Evolutionary conservation across 2,329 filamentous ascomycete genomes (phyloP).

Genomic region (Xylariaceae sp.): DNA sequence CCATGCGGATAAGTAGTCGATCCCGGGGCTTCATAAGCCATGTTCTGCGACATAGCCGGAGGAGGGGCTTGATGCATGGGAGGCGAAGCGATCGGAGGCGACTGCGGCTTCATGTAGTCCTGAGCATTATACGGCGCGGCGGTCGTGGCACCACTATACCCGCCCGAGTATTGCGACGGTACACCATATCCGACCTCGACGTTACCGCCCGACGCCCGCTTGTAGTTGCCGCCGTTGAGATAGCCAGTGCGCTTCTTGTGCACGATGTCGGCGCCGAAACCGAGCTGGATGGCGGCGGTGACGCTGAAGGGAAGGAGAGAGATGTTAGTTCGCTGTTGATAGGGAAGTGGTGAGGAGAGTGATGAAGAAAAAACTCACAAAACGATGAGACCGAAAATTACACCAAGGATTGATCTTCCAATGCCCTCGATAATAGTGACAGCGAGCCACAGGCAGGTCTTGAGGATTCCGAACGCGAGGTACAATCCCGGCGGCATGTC

Average conservation of each 20-base stretch:
- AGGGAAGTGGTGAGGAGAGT: too few relatives aligned
- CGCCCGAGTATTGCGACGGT: not conserved
- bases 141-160: not conserved
- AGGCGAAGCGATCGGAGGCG: too few relatives aligned
- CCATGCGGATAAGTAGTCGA: too few relatives aligned
- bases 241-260: conserved; percentile 23
- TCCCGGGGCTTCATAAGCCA: too few relatives aligned
- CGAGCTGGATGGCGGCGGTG: conserved; percentile 21
- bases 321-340: not conserved
- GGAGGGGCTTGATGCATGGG: too few relatives aligned
- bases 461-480: conserved; percentile 22
- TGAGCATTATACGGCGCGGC: not conserved
- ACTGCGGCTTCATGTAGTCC: not conserved
- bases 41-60: too few relatives aligned
- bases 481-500: conserved; percentile 23
- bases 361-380: not conserved
- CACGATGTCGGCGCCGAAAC: conserved; percentile 22
- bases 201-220: conserved; percentile 13
- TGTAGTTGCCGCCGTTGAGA: conserved; percentile 19
- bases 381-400: not conserved
- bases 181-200: conserved; percentile 8
- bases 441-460: conserved; percentile 21
- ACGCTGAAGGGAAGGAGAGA: conserved; percentile 8
- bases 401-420: not conserved
- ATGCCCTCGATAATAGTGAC: conserved; percentile 18